Evolutionary conservation across 257 asterid species (phyloP).

Genomic region (Primulina eburnea): DNA sequence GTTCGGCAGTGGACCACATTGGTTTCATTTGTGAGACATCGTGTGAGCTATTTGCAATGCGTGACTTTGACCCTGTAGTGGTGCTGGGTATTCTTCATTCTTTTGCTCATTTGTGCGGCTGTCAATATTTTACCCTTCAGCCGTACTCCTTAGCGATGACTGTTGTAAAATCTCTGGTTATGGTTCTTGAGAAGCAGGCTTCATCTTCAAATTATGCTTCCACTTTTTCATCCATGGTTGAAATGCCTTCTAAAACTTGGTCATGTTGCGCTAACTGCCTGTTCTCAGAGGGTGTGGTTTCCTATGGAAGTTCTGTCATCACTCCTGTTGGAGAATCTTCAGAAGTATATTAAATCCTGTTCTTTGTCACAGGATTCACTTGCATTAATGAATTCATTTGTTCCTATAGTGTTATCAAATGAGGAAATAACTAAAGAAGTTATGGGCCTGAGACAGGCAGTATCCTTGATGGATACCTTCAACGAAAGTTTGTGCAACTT

Average conservation of each 20-base stretch:
- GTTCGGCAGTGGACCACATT: constrained; percentile 60
- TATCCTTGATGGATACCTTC: constrained; percentile 15
- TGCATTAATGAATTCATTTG: constrained; percentile 25
- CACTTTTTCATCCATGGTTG: constrained; percentile 28
- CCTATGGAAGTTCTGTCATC: constrained; percentile 51
- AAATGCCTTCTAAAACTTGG: constrained; percentile 32
- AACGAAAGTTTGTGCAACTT: constrained; percentile 37
- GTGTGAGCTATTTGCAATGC: constrained; percentile 50
- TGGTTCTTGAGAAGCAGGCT: constrained; percentile 53
- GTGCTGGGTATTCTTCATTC: constrained; percentile 64
- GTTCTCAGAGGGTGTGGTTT: constrained; percentile 53
- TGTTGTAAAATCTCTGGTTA: constrained; percentile 69
- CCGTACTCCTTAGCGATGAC: constrained; percentile 53
- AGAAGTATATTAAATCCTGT: constrained; percentile 37
- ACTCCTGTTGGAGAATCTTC: constrained; percentile 60
- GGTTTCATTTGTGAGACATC: constrained; percentile 82
- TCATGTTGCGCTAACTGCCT: constrained; percentile 51
- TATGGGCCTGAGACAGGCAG: constrained; percentile 30
- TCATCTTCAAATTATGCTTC: constrained; percentile 26
- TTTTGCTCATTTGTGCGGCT: constrained; percentile 67
- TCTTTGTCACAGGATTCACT: constrained; percentile 32
- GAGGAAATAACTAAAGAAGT: constrained; percentile 30
- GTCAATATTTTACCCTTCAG: constrained; percentile 50
- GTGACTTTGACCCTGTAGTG: constrained; percentile 35
- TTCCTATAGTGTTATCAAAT: constrained; percentile 17